Evolutionary conservation across 1,139 yeast genomes (phyloP).

Genomic region (Kodamaea suecica): DNA sequence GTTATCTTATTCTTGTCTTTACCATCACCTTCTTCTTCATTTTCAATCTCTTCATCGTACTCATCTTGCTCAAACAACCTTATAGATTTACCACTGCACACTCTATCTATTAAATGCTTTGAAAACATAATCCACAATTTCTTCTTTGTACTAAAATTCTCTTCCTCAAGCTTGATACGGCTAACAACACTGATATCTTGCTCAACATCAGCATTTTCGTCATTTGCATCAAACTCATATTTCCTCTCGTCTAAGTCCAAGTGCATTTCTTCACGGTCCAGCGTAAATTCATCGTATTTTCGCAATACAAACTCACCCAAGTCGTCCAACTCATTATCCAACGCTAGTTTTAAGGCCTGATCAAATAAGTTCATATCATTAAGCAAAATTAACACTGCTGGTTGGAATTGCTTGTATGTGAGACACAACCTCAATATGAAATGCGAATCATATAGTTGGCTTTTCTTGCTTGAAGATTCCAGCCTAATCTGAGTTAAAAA

Average conservation of each 20-base stretch:
- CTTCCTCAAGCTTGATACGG: conserved; percentile 32
- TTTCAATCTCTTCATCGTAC: conserved; percentile 8
- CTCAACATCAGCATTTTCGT: conserved; percentile 12
- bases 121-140: conserved; percentile 74
- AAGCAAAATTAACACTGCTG: conserved; percentile 71
- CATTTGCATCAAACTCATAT: conserved; percentile 10
- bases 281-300: conserved; percentile 29
- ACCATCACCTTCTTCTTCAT: conserved; percentile 6
- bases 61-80: conserved; percentile 20
- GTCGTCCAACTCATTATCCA: conserved; percentile 58
- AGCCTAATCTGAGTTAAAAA: conserved; percentile 27
- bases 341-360: conserved; percentile 76
- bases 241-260: conserved; percentile 6
- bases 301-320: conserved; percentile 45
- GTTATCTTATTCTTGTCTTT: conserved; percentile 1
- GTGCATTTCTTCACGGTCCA: conserved; percentile 11
- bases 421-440: conserved; percentile 75
- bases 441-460: conserved; percentile 55
- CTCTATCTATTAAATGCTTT: conserved; percentile 48
- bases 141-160: conserved; percentile 51
- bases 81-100: conserved; percentile 25
- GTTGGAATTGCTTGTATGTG: conserved; percentile 52
- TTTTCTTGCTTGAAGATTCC: conserved; percentile 15
- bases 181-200: conserved; percentile 19
- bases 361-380: conserved; percentile 64